Evolutionary conservation across 768 basidiomycete genomes (phyloP).

Genomic region (Goffeauzyma gilvescens): DNA sequence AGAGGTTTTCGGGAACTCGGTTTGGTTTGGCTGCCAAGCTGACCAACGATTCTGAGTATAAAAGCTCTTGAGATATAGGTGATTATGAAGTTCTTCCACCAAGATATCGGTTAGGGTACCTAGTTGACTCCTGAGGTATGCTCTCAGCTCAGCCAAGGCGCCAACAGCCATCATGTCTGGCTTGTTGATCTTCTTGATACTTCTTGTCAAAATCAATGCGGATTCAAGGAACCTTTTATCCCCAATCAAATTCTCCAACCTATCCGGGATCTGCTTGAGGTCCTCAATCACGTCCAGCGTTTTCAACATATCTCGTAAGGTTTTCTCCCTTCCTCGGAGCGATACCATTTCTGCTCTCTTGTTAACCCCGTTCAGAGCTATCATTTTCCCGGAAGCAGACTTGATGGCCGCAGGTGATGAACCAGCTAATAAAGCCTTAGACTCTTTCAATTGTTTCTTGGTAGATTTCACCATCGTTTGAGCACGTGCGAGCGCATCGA

Average conservation of each 20-base stretch:
- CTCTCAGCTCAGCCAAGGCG: slow-evolving; percentile 71
- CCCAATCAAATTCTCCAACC: slow-evolving; percentile 79
- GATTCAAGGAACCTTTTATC: slow-evolving; percentile 86
- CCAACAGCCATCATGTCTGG: slow-evolving; percentile 86
- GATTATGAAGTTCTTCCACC: slow-evolving; percentile 84
- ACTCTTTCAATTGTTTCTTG: slow-evolving; percentile 50
- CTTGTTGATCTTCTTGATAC: slow-evolving; percentile 75
- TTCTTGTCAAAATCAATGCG: slow-evolving; percentile 63
- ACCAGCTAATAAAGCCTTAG: slow-evolving; percentile 12
- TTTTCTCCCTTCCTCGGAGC: slow-evolving; percentile 71
- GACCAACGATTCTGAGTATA: slow-evolving; percentile 91
- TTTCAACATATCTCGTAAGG: slow-evolving; percentile 84
- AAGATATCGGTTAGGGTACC: slow-evolving; percentile 76
- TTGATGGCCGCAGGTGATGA: slow-evolving; percentile 33
- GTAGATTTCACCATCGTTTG: slow-evolving; percentile 58
- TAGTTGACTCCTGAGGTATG: slow-evolving; percentile 71
- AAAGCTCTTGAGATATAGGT: slow-evolving; percentile 90
- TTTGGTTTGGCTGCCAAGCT: slow-evolving; percentile 61
- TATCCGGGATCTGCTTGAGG: slow-evolving; percentile 74
- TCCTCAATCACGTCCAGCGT: slow-evolving; percentile 88
- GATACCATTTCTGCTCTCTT: slow-evolving; percentile 78
- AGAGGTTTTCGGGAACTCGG: too few species aligned
- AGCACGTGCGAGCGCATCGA: slow-evolving; percentile 50
- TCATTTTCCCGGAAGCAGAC: slow-evolving; percentile 38
- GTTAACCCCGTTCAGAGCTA: too few species aligned